Percentiles rank a stretch among this genome's conserved stretches.
phyloP scores from a whole-genome alignment of 169 alveolate species.

The Plasmodium cynomolgi region DNA sequence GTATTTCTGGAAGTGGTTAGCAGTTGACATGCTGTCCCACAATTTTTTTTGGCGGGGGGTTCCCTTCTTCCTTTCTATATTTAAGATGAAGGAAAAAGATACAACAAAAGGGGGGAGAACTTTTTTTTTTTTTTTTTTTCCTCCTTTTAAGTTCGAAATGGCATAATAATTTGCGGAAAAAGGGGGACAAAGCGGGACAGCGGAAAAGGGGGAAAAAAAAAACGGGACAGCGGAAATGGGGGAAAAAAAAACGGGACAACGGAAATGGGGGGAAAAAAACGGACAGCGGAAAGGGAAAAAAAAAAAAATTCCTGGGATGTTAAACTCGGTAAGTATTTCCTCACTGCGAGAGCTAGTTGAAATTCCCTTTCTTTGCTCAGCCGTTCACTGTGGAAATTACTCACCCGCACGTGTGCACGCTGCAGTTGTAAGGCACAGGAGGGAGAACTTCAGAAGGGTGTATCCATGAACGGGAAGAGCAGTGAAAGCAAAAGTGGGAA shows the following conservation, averaged over 20 bases:
- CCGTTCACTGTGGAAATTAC: background rate
- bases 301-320: background rate
- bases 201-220: background rate
- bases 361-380: background rate
- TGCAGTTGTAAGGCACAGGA: background rate
- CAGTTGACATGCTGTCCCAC: conserved; percentile 7
- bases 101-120: background rate
- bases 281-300: background rate
- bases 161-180: background rate
- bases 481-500: background rate
- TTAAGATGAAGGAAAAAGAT: background rate
- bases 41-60: background rate
- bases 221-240: background rate
- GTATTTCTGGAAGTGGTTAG: conserved; percentile 23
- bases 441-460: background rate
- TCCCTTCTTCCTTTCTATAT: background rate
- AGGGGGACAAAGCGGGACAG: background rate
- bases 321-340: background rate
- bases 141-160: background rate
- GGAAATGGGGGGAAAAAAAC: background rate
- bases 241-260: background rate
- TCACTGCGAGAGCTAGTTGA: background rate
- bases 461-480: background rate
- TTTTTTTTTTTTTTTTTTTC: background rate
- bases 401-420: background rate